phyloP scores from a whole-genome alignment of 306 rosid genomes.

The Quercus agrifolia region DNA sequence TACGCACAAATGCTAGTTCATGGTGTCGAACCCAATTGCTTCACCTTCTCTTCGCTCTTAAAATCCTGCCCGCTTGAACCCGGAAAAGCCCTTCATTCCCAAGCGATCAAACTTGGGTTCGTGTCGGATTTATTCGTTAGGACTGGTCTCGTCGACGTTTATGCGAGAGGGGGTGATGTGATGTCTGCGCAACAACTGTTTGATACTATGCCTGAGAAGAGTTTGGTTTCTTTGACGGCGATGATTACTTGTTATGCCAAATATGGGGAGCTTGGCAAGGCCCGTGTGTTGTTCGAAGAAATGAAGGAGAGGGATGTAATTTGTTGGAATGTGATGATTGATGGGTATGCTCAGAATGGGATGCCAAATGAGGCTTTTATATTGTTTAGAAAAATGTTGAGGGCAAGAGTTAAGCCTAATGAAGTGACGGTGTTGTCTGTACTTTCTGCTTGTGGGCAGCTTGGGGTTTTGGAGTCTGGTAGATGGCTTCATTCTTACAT shows the following conservation, averaged over 20 bases:
- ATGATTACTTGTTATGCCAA: slow-evolving; percentile 66
- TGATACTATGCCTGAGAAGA: slow-evolving; percentile 62
- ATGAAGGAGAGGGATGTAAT: slow-evolving; percentile 58
- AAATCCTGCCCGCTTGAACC: slow-evolving; percentile 38
- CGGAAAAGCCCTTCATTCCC: slow-evolving; percentile 50
- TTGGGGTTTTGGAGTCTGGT: slow-evolving; percentile 76
- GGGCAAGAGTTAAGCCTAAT: slow-evolving; percentile 48
- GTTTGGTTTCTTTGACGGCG: slow-evolving; percentile 60
- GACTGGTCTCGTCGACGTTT: slow-evolving; percentile 61
- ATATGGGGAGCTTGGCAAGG: slow-evolving; percentile 56
- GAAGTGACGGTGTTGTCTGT: slow-evolving; percentile 62
- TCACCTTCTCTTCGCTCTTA: slow-evolving; percentile 61
- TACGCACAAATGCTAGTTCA: slow-evolving; percentile 53
- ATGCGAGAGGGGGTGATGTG: slow-evolving; percentile 64
- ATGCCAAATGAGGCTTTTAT: slow-evolving; percentile 55
- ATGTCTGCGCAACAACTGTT: slow-evolving; percentile 54
- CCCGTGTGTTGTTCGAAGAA: slow-evolving; percentile 48
- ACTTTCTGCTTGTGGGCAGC: slow-evolving; percentile 75
- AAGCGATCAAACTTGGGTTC: slow-evolving; percentile 43
- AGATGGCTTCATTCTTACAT: slow-evolving; percentile 71
- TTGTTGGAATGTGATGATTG: slow-evolving; percentile 90
- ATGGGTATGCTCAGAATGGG: slow-evolving; percentile 71
- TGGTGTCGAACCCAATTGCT: slow-evolving; percentile 58
- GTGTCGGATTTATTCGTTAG: slow-evolving; percentile 45
- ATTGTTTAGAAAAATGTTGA: slow-evolving; percentile 64